phyloP scores from a whole-genome alignment of 139 green algal species.

The Mychonastes homosphaera region DNA sequence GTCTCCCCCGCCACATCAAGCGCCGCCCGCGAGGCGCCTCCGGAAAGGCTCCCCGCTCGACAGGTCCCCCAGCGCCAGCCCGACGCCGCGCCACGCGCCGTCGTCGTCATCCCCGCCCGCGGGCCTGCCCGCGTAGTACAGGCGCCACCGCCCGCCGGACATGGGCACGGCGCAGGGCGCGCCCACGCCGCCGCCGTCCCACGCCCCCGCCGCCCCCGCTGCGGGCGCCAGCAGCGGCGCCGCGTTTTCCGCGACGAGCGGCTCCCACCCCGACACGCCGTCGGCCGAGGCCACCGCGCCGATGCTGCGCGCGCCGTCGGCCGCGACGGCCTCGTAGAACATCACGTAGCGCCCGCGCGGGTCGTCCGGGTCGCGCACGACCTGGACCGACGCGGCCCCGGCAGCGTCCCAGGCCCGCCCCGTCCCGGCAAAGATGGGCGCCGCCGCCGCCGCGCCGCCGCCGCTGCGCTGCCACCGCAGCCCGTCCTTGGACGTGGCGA shows the following conservation, averaged over 20 bases:
- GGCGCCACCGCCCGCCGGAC: conserved; percentile 53
- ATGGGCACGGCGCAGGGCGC: conserved; percentile 72
- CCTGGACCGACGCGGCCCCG: neutral
- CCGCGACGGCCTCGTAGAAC: conserved; percentile 80
- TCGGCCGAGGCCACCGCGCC: conserved; percentile 64
- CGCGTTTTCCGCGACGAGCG: no score
- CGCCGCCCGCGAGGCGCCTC: neutral
- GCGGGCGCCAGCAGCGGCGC: conserved; percentile 15
- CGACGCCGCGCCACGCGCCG: conserved; percentile 37
- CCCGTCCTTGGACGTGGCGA: conserved; percentile 64
- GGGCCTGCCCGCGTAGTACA: conserved; percentile 68
- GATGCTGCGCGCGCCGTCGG: conserved; percentile 51
- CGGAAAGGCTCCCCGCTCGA: neutral
- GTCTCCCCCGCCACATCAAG: conserved; percentile 4
- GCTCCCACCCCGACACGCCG: conserved; percentile 48
- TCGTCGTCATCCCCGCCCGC: conserved; percentile 1
- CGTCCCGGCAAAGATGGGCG: neutral
- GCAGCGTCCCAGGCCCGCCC: no score
- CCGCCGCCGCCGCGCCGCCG: no score
- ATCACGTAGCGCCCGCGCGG: conserved; percentile 69
- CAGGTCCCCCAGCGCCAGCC: conserved; percentile 30
- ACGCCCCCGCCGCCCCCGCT: conserved; percentile 28
- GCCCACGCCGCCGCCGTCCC: conserved; percentile 71
- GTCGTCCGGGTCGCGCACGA: conserved; percentile 59
- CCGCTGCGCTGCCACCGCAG: no score